Conservation (phyloP, 768 basidiomycete genomes). For the Tephrocybe sp. region DNA sequence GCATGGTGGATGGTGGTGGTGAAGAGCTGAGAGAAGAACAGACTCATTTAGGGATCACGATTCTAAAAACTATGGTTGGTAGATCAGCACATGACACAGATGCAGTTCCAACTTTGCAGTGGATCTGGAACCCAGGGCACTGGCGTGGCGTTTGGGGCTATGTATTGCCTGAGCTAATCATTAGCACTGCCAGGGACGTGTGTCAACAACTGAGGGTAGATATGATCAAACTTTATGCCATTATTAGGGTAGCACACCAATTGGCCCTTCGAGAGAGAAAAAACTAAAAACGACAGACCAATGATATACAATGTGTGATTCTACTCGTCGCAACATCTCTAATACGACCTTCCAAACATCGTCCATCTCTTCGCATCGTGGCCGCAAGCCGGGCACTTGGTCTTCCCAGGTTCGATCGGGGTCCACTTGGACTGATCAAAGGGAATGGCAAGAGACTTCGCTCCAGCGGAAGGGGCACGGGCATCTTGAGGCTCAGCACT, state of each 20-base stretch:
- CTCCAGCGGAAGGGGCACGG: conserved; percentile 94
- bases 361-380: conserved; percentile 93
- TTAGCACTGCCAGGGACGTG: conserved; percentile 3
- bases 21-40: conserved; percentile 3
- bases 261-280: not conserved
- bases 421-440: conserved; percentile 88
- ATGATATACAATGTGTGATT: conserved; percentile 9
- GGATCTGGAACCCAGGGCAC: conserved; percentile 9
- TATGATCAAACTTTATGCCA: conserved; percentile 10
- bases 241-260: conserved; percentile 4
- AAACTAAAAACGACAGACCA: conserved; percentile 11
- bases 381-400: conserved; percentile 88
- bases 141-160: conserved; percentile 10
- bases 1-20: conserved; percentile 9
- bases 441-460: conserved; percentile 95
- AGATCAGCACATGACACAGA: conserved; percentile 19
- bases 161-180: conserved; percentile 11
- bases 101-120: conserved; percentile 9
- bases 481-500: conserved; percentile 89
- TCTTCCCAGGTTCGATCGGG: conserved; percentile 77
- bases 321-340: conserved; percentile 19
- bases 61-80: conserved; percentile 12
- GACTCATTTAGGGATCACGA: conserved; percentile 15
- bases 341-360: conserved; percentile 91
- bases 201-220: not conserved